Evolutionary conservation across 202 grass and related monocot genomes (phyloP), one percentile per base, ranked within the genome.

Genomic region (Musa balbisiana): DNA sequence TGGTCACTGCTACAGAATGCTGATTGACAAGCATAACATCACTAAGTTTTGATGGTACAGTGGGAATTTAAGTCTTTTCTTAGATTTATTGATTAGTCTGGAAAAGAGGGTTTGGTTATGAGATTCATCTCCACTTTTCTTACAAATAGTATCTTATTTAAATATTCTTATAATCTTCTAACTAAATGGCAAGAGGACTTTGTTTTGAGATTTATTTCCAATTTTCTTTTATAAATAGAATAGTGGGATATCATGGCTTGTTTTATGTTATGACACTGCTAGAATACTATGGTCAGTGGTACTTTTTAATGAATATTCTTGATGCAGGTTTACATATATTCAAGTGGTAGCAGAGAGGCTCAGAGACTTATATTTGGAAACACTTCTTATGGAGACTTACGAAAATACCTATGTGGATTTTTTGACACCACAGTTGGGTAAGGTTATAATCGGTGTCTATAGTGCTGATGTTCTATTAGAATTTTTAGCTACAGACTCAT

Each of bases 341-440:
- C 89, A 76, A 96, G 92, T 85, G 92, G 92, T 77, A 96, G 89
- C 65, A 87, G 89, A 80, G 92, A 96, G 86, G 92, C 89, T 33
- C 92, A 96, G 52, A 92, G 83, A 75, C 87, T 96, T 83, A 75
- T 96, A 71, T 96, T 96, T 85, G 89, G 92, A 16, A 86, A 96
- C 72, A 90, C 89, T 74, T 50, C 77, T 1, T 87, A 84, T 17
- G 92, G 92, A 66, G 92, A 96, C 76, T 78, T 96, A 23, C 84
- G 89, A 53, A 84, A 79, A 24, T 90, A 83, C 74, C 64, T 96
- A 33, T 92, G 74, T 87, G 92, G 92, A 29, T 96, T 82, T 85
- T 96, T 96, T 77, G 92, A 96, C 72, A 96, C 92, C 60, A 90
- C 79, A 69, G 82, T 87, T 8, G 92, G 92, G 92, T 96, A 83